phyloP scores from a whole-genome alignment of 2,329 filamentous ascomycete genomes.

The Colletotrichum lini region DNA sequence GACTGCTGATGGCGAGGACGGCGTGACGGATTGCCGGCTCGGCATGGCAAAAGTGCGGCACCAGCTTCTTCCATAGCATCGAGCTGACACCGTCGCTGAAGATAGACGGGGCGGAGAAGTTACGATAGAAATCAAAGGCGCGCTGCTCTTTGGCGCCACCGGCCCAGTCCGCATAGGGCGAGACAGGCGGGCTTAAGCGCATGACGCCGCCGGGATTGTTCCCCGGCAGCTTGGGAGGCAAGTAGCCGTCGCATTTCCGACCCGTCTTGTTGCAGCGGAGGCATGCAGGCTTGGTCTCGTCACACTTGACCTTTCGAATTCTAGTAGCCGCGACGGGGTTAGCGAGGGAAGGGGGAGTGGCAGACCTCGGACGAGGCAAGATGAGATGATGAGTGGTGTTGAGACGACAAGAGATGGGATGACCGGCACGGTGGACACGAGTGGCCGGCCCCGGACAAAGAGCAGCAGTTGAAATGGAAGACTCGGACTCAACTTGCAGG shows the following conservation, averaged over 20 bases:
- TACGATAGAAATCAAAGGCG: constrained; percentile 54
- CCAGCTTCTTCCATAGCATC: constrained; percentile 60
- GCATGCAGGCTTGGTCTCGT: constrained; percentile 68
- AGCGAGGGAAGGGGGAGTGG: not conserved
- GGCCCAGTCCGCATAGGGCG: constrained; percentile 27
- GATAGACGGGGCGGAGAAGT: constrained; percentile 55
- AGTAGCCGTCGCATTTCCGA: constrained; percentile 70
- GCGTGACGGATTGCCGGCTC: constrained; percentile 65
- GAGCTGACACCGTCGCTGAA: constrained; percentile 55
- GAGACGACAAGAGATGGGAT: not conserved
- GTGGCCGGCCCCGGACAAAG: not conserved
- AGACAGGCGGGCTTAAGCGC: constrained; percentile 26
- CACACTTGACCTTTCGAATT: constrained; percentile 70
- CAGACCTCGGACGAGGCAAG: not conserved
- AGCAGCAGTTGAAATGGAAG: not conserved
- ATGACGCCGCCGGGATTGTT: constrained; percentile 31
- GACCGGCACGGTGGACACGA: not conserved
- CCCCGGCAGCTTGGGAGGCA: constrained; percentile 45
- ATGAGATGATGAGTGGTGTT: not conserved
- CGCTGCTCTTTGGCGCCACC: constrained; percentile 41
- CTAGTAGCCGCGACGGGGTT: constrained; percentile 48
- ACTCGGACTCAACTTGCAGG: constrained; percentile 65
- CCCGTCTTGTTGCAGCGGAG: constrained; percentile 68
- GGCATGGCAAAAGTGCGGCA: constrained; percentile 60
- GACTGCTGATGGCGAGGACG: constrained; percentile 63